Evolutionary conservation across 2,329 filamentous ascomycete genomes (phyloP).

Genomic region (Aureobasidium sp.): DNA sequence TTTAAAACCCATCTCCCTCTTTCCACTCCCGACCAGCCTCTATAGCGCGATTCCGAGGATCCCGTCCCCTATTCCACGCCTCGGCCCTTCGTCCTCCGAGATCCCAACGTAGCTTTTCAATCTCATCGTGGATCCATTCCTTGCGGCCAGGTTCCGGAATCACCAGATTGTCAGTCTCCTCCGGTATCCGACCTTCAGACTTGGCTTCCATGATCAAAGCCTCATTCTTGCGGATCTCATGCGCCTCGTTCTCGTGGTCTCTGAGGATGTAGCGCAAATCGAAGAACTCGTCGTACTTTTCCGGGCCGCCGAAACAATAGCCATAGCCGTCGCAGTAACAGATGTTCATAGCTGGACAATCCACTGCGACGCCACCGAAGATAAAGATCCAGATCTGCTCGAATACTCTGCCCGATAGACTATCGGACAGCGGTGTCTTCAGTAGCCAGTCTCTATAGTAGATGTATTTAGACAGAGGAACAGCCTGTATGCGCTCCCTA

Average conservation of each 20-base stretch:
- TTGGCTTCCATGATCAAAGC: constrained; percentile 31
- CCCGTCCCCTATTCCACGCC: constrained; percentile 45
- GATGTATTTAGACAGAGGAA: constrained; percentile 48
- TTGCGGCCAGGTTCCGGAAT: constrained; percentile 37
- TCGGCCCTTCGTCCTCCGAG: constrained; percentile 37
- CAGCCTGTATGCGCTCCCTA: constrained; percentile 48
- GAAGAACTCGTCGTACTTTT: constrained; percentile 44
- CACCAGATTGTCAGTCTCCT: constrained; percentile 26
- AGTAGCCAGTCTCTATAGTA: constrained; percentile 56
- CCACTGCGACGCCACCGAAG: constrained; percentile 46
- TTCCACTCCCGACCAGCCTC: constrained; percentile 50
- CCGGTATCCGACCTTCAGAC: constrained; percentile 28
- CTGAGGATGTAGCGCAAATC: constrained; percentile 38
- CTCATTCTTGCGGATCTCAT: constrained; percentile 36
- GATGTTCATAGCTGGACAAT: constrained; percentile 47
- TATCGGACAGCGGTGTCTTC: constrained; percentile 49
- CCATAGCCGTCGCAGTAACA: constrained; percentile 62
- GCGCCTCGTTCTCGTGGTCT: constrained; percentile 36
- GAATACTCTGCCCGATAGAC: constrained; percentile 53
- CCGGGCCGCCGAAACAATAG: constrained; percentile 50
- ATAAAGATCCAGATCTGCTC: constrained; percentile 60
- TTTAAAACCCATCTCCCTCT: constrained; percentile 49
- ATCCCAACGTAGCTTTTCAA: constrained; percentile 37
- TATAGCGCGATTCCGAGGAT: constrained; percentile 45
- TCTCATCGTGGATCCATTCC: constrained; percentile 36